Conservation (phyloP, 257 asterid genomes). For the Nicotiana benthamiana region DNA sequence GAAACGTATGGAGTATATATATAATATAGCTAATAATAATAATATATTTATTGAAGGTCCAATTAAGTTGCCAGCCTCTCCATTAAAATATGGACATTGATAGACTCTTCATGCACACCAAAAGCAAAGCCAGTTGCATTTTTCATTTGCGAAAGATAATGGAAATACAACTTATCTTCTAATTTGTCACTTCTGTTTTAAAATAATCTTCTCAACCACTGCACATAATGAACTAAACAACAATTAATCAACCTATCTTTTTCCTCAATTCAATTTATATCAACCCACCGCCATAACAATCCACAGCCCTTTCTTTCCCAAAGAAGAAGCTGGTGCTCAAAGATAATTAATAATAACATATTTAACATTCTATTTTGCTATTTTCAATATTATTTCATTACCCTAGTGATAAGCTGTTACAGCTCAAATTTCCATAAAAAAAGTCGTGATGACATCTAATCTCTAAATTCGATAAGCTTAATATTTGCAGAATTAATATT, state of each 20-base stretch:
- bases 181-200: slow-evolving; percentile 14
- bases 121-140: no score
- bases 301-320: neutral
- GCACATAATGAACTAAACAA: slow-evolving; percentile 9
- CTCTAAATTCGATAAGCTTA: no score
- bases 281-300: neutral
- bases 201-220: slow-evolving; percentile 22
- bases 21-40: no score
- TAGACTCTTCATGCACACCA: no score
- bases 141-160: neutral
- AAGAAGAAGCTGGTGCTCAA: neutral
- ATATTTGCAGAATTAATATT: no score
- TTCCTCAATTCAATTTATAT: slow-evolving; percentile 24
- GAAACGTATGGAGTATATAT: no score
- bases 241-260: slow-evolving; percentile 1
- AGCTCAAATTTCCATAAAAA: no score
- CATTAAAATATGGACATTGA: no score
- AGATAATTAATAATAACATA: neutral
- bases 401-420: neutral
- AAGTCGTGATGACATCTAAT: no score
- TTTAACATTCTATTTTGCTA: neutral
- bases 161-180: neutral
- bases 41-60: no score
- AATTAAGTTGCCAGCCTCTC: no score
- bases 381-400: neutral